phyloP scores from a whole-genome alignment of 345 rosid genomes.

The Eucalyptus pauciflora region DNA sequence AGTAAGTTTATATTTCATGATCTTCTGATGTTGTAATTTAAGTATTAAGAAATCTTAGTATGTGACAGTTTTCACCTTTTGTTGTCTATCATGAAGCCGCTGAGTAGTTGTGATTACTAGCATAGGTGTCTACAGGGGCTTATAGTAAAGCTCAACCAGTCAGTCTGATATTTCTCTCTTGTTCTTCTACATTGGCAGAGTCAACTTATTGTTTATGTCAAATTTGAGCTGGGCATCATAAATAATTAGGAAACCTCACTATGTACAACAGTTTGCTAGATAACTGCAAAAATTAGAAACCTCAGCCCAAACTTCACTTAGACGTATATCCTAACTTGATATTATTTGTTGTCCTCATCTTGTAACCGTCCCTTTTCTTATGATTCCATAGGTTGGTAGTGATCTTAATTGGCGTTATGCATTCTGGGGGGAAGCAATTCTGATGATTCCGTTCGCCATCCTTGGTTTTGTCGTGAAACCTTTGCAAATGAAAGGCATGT shows the following conservation, averaged over 20 bases:
- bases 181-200: background rate
- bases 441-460: constrained; percentile 86
- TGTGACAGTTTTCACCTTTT: background rate
- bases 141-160: background rate
- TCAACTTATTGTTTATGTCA: background rate
- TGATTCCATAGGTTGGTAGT: constrained; percentile 47
- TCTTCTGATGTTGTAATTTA: background rate
- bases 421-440: constrained; percentile 80
- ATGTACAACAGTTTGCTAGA: background rate
- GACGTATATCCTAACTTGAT: background rate
- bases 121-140: background rate
- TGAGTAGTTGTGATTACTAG: background rate
- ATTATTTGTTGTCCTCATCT: background rate
- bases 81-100: background rate
- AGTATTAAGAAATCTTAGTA: background rate
- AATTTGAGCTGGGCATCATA: background rate
- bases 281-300: background rate
- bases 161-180: background rate
- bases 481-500: constrained; percentile 73
- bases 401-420: constrained; percentile 77
- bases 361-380: background rate
- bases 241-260: background rate
- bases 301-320: background rate
- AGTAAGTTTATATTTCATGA: constrained; percentile 27
- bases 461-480: constrained; percentile 81